These are phyloP conservation scores for Cryptomeria japonica DNA, from an alignment of 75 land plant species.

Conservation along the genomic window DNA sequence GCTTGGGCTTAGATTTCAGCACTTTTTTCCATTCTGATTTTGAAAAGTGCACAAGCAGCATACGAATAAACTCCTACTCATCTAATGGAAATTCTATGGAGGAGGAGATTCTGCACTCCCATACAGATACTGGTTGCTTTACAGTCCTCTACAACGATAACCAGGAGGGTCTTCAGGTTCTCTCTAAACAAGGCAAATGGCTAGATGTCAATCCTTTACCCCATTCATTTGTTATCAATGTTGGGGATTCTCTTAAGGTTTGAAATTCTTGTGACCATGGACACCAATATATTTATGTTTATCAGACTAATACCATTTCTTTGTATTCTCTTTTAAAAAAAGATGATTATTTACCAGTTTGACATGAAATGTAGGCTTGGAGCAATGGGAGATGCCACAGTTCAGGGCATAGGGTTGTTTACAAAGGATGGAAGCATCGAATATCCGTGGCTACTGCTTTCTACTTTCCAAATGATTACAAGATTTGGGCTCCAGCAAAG, in stretches of 20 bases:
- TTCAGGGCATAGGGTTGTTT: conserved; percentile 19
- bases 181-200: conserved; percentile 54
- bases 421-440: background rate
- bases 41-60: conserved; percentile 38
- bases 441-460: conserved; percentile 3
- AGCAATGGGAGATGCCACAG: conserved; percentile 19
- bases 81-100: background rate
- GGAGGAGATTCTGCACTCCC: conserved; percentile 9
- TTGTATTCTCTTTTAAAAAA: background rate
- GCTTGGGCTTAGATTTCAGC: conserved; percentile 29
- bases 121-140: conserved; percentile 60
- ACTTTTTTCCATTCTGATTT: conserved; percentile 28
- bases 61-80: background rate
- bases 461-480: background rate
- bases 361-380: conserved; percentile 11
- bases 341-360: too few species aligned
- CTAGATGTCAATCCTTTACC: conserved; percentile 39
- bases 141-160: conserved; percentile 37
- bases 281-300: too few species aligned
- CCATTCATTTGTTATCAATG: conserved; percentile 56
- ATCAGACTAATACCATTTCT: too few species aligned
- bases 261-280: background rate
- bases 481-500: background rate
- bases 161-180: conserved; percentile 13
- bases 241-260: conserved; percentile 64